Evolutionary conservation across 148 eudicot genomes (phyloP), one percentile per base, ranked within the genome.

Genomic region (Hydrangea macrophylla): DNA sequence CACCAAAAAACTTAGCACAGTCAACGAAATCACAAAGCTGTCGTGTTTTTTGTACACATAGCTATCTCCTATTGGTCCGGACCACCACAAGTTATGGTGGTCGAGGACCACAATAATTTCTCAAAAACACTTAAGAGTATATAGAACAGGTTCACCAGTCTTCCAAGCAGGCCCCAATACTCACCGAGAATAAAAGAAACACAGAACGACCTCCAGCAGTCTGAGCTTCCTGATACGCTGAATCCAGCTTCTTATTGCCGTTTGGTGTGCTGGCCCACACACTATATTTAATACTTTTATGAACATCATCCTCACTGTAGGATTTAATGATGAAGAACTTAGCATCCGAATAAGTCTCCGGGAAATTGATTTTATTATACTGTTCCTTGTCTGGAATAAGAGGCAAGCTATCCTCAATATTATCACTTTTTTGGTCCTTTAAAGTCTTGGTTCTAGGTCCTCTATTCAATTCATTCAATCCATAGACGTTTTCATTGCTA

Each of bases 161-260:
- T n/a, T n/a, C n/a, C n/a, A n/a, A n/a, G n/a, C n/a, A n/a, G n/a
- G n/a, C n/a, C n/a, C n/a, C n/a, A n/a, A 25, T n/a, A 30, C 96
- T 81, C 48, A 90, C 96, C 0, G 96, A 90, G 81, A 90, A 90
- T 25, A 87, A 62, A 2, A 90, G 80, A 42, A 88, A 88, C 55
- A 90, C 73, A 1, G 93, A 90, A 67, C 93, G n/a, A n/a, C n/a
- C 75, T 11, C 71, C 76, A 69, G 88, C n/a, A 37, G 80, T 84
- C 73, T 85, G 87, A 53, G 93, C 87, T 30, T 85, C 93, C 59
- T 68, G 62, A 62, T 80, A 90, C 10, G 93, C 92, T n/a, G 80
- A 82, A 77, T 90, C 96, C 31, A 90, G 93, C 78, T 88, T 90
- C 80, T 88, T 90, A 65, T 90, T 90, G 13, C 96, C 96, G 75